phyloP scores from a whole-genome alignment of 1,284 basidiomycete genomes.

The Dichomitus squalens region DNA sequence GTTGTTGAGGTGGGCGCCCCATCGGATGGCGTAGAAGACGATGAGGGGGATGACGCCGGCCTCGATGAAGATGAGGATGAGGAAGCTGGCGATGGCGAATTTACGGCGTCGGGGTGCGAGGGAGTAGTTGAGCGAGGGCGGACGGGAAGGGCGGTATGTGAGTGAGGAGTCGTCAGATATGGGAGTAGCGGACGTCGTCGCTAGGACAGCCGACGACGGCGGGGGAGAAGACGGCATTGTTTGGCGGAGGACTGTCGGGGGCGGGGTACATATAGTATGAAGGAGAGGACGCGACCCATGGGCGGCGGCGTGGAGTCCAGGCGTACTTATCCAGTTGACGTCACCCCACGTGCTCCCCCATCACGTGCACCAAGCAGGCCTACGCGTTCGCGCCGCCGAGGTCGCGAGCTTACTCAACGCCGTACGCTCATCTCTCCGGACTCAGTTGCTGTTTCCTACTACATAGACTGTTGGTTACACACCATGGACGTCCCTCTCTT shows the following conservation, averaged over 20 bases:
- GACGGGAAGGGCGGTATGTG: conserved; percentile 17
- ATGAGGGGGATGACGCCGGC: conserved; percentile 36
- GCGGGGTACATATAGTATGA: too few species aligned
- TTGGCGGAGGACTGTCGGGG: too few species aligned
- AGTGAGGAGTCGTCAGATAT: conserved; percentile 15
- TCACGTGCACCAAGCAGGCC: too few species aligned
- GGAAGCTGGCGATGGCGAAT: conserved; percentile 31
- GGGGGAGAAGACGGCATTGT: not conserved
- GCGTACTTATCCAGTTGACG: too few species aligned
- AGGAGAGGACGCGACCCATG: too few species aligned
- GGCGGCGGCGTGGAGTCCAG: too few species aligned
- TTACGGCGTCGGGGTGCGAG: conserved; percentile 26
- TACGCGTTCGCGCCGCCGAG: not conserved
- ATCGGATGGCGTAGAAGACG: conserved; percentile 35
- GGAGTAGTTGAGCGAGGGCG: conserved; percentile 35
- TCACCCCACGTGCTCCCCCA: too few species aligned
- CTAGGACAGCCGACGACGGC: not conserved
- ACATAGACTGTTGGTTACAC: not conserved
- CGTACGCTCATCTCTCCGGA: not conserved
- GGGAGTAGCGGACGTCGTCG: not conserved
- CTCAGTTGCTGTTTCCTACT: too few species aligned
- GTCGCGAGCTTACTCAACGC: too few species aligned
- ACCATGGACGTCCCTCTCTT: conserved; percentile 39
- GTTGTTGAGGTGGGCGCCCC: conserved; percentile 35
- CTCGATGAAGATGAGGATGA: conserved; percentile 34